Base-by-base conservation (phyloP, 306 rosid species). In the Cucurbita maxima region DNA sequence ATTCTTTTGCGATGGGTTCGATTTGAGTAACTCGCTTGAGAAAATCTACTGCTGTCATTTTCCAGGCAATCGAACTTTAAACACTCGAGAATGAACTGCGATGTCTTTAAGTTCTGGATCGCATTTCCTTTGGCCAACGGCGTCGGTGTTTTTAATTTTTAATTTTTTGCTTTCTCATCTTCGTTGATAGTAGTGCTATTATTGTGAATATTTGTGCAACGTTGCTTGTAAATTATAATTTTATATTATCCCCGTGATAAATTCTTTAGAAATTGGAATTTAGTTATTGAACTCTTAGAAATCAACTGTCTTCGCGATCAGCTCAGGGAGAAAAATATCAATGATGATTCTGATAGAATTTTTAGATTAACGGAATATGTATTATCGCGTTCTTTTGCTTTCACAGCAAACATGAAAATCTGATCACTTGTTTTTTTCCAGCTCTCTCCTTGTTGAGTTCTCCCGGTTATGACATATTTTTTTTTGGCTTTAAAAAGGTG, bases 401-500 rank as follows among this genome's bases (percentile, higher is more conserved):
- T 34, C 43, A 59, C 6, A 13, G 43, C 3, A 59, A 34, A 25
- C 66, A 30, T 13, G n/a, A 58, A 58, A 22, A 58, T 10, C 43
- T 30, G 43, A 59, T 59, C n/a, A 25, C 44, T 2, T 34, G 25
- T 36, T 38, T 34, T 12, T 13, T 11, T 15, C 8, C 2, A 2
- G 1, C 30, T 37, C 34, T 36, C 43, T 59, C 10, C 40, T 30
- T 34, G 67, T 60, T 34, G 38, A 10, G 13, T 36, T 30, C 9
- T 30, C 0, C 25, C 25, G 66, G 53, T 19, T 54, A 4, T 10
- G 53, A 43, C 72, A 37, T 43, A 58, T 71, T 76, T 76, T 9
- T 11, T 43, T 67, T 58, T 58, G 14, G 41, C 16, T 10, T 20
- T 13, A 63, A 44, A 60, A 76, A 69, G 84, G 76, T 83, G 80